phyloP scores from a whole-genome alignment of 2,329 filamentous ascomycete genomes.

The Aspergillus sp. region DNA sequence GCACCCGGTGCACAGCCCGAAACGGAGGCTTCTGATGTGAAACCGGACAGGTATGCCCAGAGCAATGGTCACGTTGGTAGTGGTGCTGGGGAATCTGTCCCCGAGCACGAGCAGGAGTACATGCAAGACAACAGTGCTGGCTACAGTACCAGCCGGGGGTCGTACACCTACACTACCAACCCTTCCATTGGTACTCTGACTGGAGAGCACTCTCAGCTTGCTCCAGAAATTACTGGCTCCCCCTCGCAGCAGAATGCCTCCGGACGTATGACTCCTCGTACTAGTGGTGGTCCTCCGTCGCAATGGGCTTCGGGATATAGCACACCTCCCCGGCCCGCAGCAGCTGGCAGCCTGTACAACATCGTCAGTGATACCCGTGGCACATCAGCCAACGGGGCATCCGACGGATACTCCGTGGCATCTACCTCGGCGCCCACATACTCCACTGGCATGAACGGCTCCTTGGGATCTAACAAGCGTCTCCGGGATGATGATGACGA shows the following conservation, averaged over 20 bases:
- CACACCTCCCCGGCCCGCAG: conserved; percentile 66
- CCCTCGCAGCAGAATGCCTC: conserved; percentile 74
- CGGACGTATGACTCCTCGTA: conserved; percentile 80
- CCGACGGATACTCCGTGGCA: conserved; percentile 67
- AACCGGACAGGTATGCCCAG: conserved; percentile 63
- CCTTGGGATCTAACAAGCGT: conserved; percentile 47
- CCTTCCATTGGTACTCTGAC: conserved; percentile 62
- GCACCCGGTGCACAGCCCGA: conserved; percentile 55
- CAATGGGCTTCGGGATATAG: conserved; percentile 75
- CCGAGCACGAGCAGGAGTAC: conserved; percentile 72
- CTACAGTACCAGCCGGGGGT: conserved; percentile 67
- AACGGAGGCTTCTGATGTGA: conserved; percentile 61
- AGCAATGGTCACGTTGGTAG: conserved; percentile 53
- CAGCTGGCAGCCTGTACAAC: conserved; percentile 80
- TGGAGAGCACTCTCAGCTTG: conserved; percentile 70
- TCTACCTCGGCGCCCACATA: conserved; percentile 54
- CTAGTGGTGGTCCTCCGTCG: conserved; percentile 63
- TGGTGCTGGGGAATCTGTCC: conserved; percentile 59
- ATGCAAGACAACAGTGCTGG: conserved; percentile 70
- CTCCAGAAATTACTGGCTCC: conserved; percentile 77
- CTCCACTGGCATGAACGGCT: conserved; percentile 63
- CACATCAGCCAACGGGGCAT: conserved; percentile 58
- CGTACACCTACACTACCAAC: conserved; percentile 71
- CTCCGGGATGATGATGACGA: conserved; percentile 60
- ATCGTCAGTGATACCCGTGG: conserved; percentile 78